These are phyloP conservation scores for Fusarium oxysporum DNA, from an alignment of 2,329 filamentous ascomycete species.

Conservation along the genomic window DNA sequence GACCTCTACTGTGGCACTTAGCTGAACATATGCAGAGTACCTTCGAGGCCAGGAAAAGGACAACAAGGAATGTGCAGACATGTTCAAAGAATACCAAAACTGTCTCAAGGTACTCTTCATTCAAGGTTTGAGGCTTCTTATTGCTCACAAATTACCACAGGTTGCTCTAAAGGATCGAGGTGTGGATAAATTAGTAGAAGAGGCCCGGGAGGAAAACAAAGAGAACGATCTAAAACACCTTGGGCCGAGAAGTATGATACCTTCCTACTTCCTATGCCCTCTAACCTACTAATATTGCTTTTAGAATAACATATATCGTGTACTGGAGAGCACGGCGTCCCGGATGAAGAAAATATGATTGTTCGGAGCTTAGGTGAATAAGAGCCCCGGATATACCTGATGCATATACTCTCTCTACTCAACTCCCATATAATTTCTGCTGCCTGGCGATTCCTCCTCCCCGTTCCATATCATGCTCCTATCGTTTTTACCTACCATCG, in stretches of 20 bases:
- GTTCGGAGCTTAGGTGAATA: not conserved
- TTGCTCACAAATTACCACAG: conserved; percentile 17
- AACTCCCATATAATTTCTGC: not conserved
- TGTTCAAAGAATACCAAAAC: conserved; percentile 90
- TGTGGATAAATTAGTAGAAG: conserved; percentile 92
- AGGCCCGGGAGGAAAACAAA: conserved; percentile 88
- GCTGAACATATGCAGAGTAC: conserved; percentile 73
- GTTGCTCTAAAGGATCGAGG: conserved; percentile 85
- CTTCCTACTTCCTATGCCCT: not conserved
- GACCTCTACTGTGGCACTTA: conserved; percentile 6
- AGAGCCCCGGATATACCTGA: not conserved
- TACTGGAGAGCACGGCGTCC: conserved; percentile 18
- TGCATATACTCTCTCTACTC: conserved; percentile 4
- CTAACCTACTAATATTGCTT: conserved; percentile 5
- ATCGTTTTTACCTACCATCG: not conserved
- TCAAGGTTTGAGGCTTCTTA: not conserved
- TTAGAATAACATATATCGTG: conserved; percentile 17
- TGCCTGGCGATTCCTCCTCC: not conserved
- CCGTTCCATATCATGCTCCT: not conserved
- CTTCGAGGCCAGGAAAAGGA: conserved; percentile 84
- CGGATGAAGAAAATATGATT: conserved; percentile 1
- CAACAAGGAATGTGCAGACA: conserved; percentile 83
- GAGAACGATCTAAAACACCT: conserved; percentile 78
- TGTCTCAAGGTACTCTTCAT: conserved; percentile 76
- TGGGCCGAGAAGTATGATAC: conserved; percentile 55